A percentile compares a stretch with the other conserved stretches of the same genome.
Evolutionary conservation across 225 moss, liverwort and hornwort genomes (phyloP).

Genomic region (Rhytidiadelphus loreus): DNA sequence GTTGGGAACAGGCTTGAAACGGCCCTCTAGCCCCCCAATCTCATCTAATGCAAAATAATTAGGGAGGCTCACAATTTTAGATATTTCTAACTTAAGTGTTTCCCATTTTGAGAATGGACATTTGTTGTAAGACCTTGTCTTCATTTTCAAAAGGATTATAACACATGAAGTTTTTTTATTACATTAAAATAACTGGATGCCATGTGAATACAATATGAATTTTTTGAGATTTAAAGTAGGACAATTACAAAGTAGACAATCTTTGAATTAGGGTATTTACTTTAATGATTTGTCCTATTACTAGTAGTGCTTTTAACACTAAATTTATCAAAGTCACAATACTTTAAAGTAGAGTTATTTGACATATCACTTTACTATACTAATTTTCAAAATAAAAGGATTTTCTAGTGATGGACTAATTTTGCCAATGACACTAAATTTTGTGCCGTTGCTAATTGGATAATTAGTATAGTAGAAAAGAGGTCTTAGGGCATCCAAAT

Average conservation of each 20-base stretch:
- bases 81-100: too few species aligned
- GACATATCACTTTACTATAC: neutral
- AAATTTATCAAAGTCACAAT: neutral
- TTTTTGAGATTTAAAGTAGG: neutral
- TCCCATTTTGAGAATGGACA: rapidly evolving
- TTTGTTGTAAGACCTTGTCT: neutral
- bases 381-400: neutral
- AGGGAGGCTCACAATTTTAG: neutral
- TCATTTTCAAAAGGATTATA: neutral
- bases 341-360: neutral
- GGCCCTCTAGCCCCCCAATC: too few species aligned
- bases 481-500: rapidly evolving
- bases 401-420: neutral
- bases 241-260: neutral
- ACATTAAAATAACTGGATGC: neutral
- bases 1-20: too few species aligned
- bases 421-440: neutral
- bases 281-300: neutral
- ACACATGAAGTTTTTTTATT: neutral
- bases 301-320: rapidly evolving
- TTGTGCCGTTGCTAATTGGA: too few species aligned
- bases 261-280: neutral
- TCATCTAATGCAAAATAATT: too few species aligned
- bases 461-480: neutral
- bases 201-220: neutral